Conservation (phyloP, 129 eudicot genomes). For the Flaveria brownii region DNA sequence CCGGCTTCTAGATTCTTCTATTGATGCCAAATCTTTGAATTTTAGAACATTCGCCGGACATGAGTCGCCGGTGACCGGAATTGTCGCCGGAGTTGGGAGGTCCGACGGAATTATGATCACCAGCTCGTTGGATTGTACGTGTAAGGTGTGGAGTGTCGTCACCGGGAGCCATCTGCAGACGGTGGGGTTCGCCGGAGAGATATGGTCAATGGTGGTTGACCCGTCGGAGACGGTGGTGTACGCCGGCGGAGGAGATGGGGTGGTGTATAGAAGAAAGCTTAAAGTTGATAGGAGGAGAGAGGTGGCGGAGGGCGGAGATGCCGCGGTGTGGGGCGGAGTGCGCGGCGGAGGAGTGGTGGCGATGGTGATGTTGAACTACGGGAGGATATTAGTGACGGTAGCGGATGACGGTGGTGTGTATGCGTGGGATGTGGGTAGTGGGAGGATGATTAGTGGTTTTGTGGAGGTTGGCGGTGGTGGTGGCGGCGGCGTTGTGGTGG, state of each 20-base stretch:
- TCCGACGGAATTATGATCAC: slow-evolving; percentile 37
- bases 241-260: slow-evolving; percentile 38
- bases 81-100: slow-evolving; percentile 31
- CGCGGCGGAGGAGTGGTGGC: slow-evolving; percentile 36
- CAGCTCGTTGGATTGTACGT: slow-evolving; percentile 43
- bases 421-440: slow-evolving; percentile 35
- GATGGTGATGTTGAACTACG: slow-evolving; percentile 28
- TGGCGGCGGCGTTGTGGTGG: slow-evolving; percentile 32
- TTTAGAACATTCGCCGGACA: slow-evolving; percentile 34
- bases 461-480: slow-evolving; percentile 33
- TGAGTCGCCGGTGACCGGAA: slow-evolving; percentile 33
- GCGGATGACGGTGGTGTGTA: slow-evolving; percentile 43
- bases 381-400: slow-evolving; percentile 32
- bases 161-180: slow-evolving; percentile 32
- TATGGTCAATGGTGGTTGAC: slow-evolving; percentile 38
- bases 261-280: slow-evolving; percentile 33
- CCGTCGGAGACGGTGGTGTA: slow-evolving; percentile 38
- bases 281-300: slow-evolving; percentile 20
- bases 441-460: slow-evolving; percentile 30
- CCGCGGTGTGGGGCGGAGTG: slow-evolving; percentile 11
- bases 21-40: neutral
- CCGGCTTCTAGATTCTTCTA: slow-evolving; percentile 29
- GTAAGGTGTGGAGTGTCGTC: slow-evolving; percentile 44
- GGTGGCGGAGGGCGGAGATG: neutral
- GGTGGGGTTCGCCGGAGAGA: slow-evolving; percentile 25